Evolutionary conservation across 2,329 filamentous ascomycete species (phyloP).

Genomic region (Epichloe gansuensis): DNA sequence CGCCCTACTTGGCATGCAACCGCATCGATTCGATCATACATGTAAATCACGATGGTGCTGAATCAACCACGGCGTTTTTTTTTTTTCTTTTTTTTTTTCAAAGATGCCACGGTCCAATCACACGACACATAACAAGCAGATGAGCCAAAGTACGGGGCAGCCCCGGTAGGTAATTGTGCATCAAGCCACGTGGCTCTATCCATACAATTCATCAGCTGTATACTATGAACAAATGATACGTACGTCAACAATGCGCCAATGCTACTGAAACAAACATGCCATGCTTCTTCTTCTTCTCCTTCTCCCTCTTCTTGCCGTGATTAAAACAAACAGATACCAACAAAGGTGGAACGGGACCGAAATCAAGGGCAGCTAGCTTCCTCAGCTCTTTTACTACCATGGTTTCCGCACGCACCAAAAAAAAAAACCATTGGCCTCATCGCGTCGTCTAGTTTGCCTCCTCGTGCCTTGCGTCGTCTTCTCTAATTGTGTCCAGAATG

Average conservation of each 20-base stretch:
- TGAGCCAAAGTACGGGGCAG: neutral
- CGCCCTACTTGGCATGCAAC: no score
- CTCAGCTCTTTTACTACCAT: neutral
- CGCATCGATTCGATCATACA: no score
- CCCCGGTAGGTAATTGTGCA: neutral
- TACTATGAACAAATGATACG: slow-evolving; percentile 5
- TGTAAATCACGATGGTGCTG: no score
- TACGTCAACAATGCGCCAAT: slow-evolving; percentile 9
- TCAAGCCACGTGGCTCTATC: slow-evolving; percentile 13
- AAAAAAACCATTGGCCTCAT: neutral
- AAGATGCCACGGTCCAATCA: no score
- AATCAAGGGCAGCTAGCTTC: neutral
- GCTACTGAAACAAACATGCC: slow-evolving; percentile 6
- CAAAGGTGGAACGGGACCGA: neutral
- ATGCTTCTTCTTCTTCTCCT: slow-evolving; percentile 1
- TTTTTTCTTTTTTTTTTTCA: no score
- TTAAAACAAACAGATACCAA: neutral
- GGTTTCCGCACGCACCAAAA: no score
- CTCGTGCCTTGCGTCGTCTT: slow-evolving; percentile 1
- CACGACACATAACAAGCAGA: neutral
- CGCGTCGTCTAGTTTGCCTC: neutral
- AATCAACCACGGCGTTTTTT: no score
- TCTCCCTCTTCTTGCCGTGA: neutral
- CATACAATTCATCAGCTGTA: slow-evolving; percentile 13
- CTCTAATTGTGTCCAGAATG: neutral